These are phyloP conservation scores for Lentinula detonsa DNA, from an alignment of 768 basidiomycete genomes.

Conservation along the genomic window DNA sequence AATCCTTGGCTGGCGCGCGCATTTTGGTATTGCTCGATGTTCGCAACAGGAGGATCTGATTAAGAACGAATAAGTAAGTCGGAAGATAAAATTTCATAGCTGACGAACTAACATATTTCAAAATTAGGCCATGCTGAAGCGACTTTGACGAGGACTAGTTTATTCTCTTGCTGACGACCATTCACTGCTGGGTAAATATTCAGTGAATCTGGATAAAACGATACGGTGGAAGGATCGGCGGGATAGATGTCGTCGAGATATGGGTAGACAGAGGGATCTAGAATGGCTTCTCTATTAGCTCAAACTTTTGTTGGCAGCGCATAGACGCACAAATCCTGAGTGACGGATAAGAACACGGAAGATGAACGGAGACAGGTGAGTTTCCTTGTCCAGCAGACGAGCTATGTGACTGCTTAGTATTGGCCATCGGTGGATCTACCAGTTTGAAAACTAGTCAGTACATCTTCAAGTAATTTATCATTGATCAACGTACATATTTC, in stretches of 20 bases:
- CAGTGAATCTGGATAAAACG: background rate
- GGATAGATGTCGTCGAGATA: constrained; percentile 28
- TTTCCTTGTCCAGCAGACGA: background rate
- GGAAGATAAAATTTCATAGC: background rate
- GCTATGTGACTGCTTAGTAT: background rate
- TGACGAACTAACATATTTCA: constrained; percentile 14
- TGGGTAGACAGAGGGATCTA: constrained; percentile 24
- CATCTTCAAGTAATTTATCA: background rate
- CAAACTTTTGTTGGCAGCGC: background rate
- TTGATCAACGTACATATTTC: constrained; percentile 10
- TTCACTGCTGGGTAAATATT: constrained; percentile 7
- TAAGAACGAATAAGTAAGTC: background rate
- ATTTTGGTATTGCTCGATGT: background rate
- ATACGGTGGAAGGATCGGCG: background rate
- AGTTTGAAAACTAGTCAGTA: constrained; percentile 2
- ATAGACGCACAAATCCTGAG: background rate
- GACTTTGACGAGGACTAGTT: background rate
- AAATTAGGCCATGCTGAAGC: constrained; percentile 13
- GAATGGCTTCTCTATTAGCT: background rate
- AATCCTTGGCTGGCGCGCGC: background rate
- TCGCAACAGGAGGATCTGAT: background rate
- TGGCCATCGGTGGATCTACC: background rate
- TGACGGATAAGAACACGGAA: background rate
- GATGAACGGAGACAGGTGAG: background rate
- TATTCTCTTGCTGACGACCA: background rate